Evolutionary conservation across 83 land plant genomes (phyloP), one percentile per base, ranked within the genome.

Genomic region (Picea abies): DNA sequence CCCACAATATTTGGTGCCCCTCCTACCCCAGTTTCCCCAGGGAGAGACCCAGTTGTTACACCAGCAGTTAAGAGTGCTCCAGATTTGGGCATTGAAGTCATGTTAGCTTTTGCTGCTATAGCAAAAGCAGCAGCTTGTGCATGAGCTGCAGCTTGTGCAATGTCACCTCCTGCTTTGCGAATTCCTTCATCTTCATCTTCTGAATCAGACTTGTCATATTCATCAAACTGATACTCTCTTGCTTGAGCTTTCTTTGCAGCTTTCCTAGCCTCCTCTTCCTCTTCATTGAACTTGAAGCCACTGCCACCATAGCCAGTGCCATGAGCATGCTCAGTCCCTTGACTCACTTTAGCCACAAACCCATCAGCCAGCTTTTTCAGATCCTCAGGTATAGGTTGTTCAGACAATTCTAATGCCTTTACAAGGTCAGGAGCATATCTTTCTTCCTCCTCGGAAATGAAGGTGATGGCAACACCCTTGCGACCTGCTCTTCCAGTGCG

Each of bases 271-370:
- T 95, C 98, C 83, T 97, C 99, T 76, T 97, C 99, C 85, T 94
- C 99, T 87, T 95, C 97, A 83, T 95, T 95, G 76, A 97, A 97
- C 84, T 97, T 97, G 81, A 97, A 97, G 29, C 99, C 99, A 91
- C 97, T 95, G 11, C 98, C 99, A 83, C 98, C 98, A 86, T 95
- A 97, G n/a, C 99, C 99, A 81, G 99, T 97, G 47, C 99, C 98
- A 90, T 94, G 99, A 11, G 92, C 94, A 62, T 89, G 92, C 72
- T 97, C 97, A 63, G 92, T 91, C 11, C 99, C 99, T 85, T 95
- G 97, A 58, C 89, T 92, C 39, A 97, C 99, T 79, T 97, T 97
- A 2, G 92, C 89, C 98, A 94, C 88, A 82, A 97, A 94, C 22
- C 91, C 88, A 85, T 92, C 97, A 32, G 97, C 97, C 61, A 96